Evolutionary conservation across 2,329 filamentous ascomycete genomes (phyloP).

Genomic region (Fusarium sp.): DNA sequence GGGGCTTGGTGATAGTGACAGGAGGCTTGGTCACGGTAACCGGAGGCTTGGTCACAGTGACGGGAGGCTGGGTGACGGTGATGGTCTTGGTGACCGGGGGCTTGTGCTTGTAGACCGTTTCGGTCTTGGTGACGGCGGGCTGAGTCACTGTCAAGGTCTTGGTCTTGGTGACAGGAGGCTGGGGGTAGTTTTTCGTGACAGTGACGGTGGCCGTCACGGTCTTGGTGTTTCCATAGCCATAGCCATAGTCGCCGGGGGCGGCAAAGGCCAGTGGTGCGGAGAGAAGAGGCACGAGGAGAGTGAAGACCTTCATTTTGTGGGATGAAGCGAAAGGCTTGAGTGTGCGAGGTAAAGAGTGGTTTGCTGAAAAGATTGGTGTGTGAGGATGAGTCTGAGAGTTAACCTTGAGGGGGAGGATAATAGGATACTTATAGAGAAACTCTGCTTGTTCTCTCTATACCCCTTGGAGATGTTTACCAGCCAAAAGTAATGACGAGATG

Average conservation of each 20-base stretch:
- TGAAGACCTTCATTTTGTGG: conserved; percentile 29
- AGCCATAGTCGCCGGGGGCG: conserved; percentile 14
- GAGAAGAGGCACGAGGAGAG: conserved; percentile 21
- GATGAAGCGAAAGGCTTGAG: conserved; percentile 14
- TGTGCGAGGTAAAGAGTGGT: background rate
- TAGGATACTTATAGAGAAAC: background rate
- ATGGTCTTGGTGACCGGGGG: background rate
- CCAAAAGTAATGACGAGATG: background rate
- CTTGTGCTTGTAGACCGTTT: background rate
- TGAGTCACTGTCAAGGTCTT: background rate
- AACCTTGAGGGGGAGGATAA: background rate
- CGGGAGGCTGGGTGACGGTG: background rate
- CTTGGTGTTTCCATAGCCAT: conserved; percentile 19
- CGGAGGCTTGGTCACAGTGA: background rate
- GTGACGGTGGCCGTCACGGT: conserved; percentile 31
- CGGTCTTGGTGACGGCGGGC: background rate
- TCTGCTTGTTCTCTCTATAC: background rate
- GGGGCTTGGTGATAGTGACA: background rate
- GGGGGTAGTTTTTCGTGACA: conserved; percentile 18
- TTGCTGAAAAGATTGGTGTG: conserved; percentile 3
- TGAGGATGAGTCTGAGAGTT: background rate
- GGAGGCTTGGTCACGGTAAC: background rate
- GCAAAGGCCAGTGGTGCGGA: conserved; percentile 21
- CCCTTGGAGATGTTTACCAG: background rate
- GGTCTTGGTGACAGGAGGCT: conserved; percentile 3